These are phyloP conservation scores for Pythium phragmitis DNA, from an alignment of 352 stramenopile genomes.

Conservation along the genomic window DNA sequence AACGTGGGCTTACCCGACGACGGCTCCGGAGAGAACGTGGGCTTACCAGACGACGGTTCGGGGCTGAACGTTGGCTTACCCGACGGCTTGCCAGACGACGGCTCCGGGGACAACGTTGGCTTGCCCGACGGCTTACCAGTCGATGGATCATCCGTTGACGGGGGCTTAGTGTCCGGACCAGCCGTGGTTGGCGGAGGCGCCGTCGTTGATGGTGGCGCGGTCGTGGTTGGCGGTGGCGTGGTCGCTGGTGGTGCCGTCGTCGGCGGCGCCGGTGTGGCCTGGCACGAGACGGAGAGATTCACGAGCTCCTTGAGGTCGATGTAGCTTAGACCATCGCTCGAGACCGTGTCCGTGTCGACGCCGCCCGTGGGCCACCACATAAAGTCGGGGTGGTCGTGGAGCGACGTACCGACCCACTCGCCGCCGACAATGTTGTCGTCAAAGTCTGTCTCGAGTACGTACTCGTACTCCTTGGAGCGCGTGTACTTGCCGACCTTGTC, in stretches of 20 bases:
- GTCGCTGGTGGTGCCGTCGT: conserved; percentile 5
- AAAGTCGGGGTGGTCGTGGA: conserved; percentile 64
- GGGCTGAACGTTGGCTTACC: too few species aligned
- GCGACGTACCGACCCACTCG: conserved; percentile 59
- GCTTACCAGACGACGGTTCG: too few species aligned
- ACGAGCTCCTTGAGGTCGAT: conserved; percentile 15
- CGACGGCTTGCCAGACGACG: too few species aligned
- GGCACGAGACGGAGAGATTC: conserved; percentile 5
- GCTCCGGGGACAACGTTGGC: too few species aligned
- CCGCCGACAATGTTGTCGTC: conserved; percentile 61
- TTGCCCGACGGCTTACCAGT: too few species aligned
- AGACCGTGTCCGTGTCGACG: conserved; percentile 3
- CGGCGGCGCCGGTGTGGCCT: not conserved
- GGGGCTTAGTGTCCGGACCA: not conserved
- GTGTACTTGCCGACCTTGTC: conserved; percentile 49
- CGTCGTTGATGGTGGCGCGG: not conserved
- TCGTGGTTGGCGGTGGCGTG: not conserved
- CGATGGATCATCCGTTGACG: too few species aligned
- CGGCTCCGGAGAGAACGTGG: too few species aligned
- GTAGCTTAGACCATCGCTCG: conserved; percentile 9
- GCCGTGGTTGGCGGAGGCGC: not conserved
- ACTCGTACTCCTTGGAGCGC: conserved; percentile 61
- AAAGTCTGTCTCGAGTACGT: conserved; percentile 61
- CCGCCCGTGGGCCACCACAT: conserved; percentile 48
- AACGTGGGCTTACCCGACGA: too few species aligned